Evolutionary conservation across 2,329 filamentous ascomycete species (phyloP).

Genomic region (Talaromyces piceae): DNA sequence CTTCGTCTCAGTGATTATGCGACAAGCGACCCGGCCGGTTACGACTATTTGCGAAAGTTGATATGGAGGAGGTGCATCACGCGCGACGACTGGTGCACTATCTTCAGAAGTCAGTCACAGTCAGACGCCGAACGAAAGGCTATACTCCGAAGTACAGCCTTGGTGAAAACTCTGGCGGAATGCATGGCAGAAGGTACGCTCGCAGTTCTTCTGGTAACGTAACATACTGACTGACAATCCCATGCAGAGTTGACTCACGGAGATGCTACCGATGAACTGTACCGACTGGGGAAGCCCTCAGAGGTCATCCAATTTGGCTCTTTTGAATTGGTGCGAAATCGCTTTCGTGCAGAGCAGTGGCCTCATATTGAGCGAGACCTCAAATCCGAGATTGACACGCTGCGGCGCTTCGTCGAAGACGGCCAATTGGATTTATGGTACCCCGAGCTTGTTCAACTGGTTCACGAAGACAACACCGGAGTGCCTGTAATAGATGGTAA

Average conservation of each 20-base stretch:
- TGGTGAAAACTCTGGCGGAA: conserved; percentile 60
- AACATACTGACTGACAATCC: conserved; percentile 12
- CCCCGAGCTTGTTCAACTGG: conserved; percentile 19
- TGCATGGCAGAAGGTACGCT: conserved; percentile 58
- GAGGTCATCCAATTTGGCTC: conserved; percentile 23
- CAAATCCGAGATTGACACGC: conserved; percentile 59
- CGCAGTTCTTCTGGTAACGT: conserved; percentile 18
- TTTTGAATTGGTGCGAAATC: conserved; percentile 39
- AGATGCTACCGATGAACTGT: conserved; percentile 15
- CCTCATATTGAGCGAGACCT: conserved; percentile 65
- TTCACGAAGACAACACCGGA: conserved; percentile 3
- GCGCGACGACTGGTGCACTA: conserved; percentile 72
- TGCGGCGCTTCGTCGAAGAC: conserved; percentile 60
- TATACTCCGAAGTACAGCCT: conserved; percentile 56
- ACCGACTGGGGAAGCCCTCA: conserved; percentile 20
- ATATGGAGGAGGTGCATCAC: conserved; percentile 87
- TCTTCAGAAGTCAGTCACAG: conserved; percentile 71
- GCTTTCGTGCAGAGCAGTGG: conserved; percentile 56
- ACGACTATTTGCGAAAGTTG: conserved; percentile 49
- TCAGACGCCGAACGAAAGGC: conserved; percentile 61
- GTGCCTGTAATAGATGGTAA: background rate
- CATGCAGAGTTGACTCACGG: conserved; percentile 14
- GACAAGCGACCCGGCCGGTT: conserved; percentile 48
- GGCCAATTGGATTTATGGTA: conserved; percentile 66
- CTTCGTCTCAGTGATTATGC: conserved; percentile 48